Base-by-base conservation (phyloP, 148 eudicot genomes). In the Chenopodium formosanum region DNA sequence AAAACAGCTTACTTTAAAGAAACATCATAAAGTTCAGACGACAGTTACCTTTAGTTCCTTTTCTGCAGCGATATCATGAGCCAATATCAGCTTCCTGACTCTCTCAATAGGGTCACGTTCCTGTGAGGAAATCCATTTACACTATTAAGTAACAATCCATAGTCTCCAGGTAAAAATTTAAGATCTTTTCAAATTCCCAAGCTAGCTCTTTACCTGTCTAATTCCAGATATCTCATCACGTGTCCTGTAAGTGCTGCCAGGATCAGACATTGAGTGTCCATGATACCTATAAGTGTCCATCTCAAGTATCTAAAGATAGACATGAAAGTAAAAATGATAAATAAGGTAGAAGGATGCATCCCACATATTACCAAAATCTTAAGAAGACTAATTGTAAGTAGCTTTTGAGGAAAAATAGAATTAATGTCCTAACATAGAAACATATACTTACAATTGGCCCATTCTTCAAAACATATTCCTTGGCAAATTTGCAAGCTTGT, bases 201-300 rank as follows among this genome's bases (percentile, higher is more conserved):
- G 31, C 20, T 60, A 77, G 23, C 31, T 52, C 23, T 77, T 31
- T 53, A 96, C 99, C 97, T 94, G 95, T 86, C 98, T 88, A 68
- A 94, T 84, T 52, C 97, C 98, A 78, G 88, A 79, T 34, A 96
- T 90, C 83, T 96, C 99, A 88, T 94, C 98, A 88, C 99, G 97
- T 34, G 98, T 96, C 23, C 99, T 90, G 82, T 96, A 96, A 58
- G 99, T 94, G 92, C 98, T 96, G 66, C 99, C 99, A 79, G 98
- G 99, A 83, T 96, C 99, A 86, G 98, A 96, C 99, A 96, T 96
- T 68, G 99, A 96, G 87, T 96, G 99, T 3, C 99, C 99, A 65
- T 96, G 99, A 86, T 96, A 96, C 84, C 99, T 90, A 82, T 96
- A 96, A 25, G 98, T 94, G 88, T 96, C 99, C 99, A 96, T 96